Evolutionary conservation across 2,329 filamentous ascomycete genomes (phyloP).

Genomic region (Fusarium sp.): DNA sequence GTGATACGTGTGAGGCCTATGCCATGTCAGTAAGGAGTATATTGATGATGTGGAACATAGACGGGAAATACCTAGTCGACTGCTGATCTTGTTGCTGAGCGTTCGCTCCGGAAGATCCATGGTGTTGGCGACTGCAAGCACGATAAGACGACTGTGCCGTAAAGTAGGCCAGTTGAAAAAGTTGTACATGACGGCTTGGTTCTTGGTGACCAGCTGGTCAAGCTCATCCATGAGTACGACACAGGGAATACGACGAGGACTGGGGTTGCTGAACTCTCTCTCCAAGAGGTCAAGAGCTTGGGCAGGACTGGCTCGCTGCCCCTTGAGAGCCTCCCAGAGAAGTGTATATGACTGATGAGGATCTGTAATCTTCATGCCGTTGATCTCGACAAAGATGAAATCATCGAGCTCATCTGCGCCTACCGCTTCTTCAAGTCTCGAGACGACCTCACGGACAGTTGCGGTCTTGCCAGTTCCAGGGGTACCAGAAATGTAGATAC

Average conservation of each 20-base stretch:
- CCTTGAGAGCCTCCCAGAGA: slow-evolving; percentile 95
- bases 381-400: slow-evolving; percentile 99
- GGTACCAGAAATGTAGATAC: slow-evolving; percentile 99
- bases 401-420: slow-evolving; percentile 93
- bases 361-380: slow-evolving; percentile 99
- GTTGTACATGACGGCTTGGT: slow-evolving; percentile 99
- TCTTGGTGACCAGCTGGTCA: slow-evolving; percentile 97
- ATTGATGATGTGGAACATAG: neutral
- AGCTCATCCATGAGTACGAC: slow-evolving; percentile 99
- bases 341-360: slow-evolving; percentile 96
- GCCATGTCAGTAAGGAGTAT: slow-evolving; percentile 1
- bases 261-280: slow-evolving; percentile 92
- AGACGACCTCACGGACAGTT: slow-evolving; percentile 94
- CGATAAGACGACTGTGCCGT: slow-evolving; percentile 91
- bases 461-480: slow-evolving; percentile 98
- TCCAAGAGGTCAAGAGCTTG: slow-evolving; percentile 94
- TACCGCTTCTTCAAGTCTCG: slow-evolving; percentile 89
- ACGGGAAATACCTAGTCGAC: slow-evolving; percentile 73
- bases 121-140: slow-evolving; percentile 97
- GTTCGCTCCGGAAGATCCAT: slow-evolving; percentile 98
- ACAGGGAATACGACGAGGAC: slow-evolving; percentile 90
- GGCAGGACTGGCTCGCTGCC: slow-evolving; percentile 90
- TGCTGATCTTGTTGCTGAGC: slow-evolving; percentile 98
- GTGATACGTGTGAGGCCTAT: slow-evolving; percentile 89
- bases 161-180: slow-evolving; percentile 99